A percentile compares a stretch with the other conserved stretches of the same genome.
phyloP scores from a whole-genome alignment of 352 stramenopile species.

The Peronospora tabacina region DNA sequence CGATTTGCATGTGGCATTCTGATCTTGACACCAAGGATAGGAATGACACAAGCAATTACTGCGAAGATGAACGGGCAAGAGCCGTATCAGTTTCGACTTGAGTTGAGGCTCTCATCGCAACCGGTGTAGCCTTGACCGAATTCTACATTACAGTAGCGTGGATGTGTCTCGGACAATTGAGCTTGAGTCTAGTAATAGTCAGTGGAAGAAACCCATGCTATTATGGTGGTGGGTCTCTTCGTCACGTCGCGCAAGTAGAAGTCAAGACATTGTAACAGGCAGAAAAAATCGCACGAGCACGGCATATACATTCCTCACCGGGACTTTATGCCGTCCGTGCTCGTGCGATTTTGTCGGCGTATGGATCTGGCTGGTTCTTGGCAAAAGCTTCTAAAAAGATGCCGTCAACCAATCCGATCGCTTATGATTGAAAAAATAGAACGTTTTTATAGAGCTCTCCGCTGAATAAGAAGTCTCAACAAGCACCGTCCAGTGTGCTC shows the following conservation, averaged over 20 bases:
- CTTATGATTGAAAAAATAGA: constrained; percentile 15
- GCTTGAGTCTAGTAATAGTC: background rate
- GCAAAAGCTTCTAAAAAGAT: constrained; percentile 16
- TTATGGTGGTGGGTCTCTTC: background rate
- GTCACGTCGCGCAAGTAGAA: background rate
- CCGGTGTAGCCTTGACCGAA: too few relatives aligned
- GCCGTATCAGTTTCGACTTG: constrained; percentile 13
- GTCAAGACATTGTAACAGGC: background rate
- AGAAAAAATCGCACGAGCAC: too few relatives aligned
- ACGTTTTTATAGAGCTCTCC: constrained; percentile 17
- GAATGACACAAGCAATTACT: background rate
- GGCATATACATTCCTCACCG: too few relatives aligned
- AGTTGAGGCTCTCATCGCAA: too few relatives aligned
- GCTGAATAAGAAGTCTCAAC: constrained; percentile 20
- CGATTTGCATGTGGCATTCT: background rate
- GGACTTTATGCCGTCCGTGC: too few relatives aligned
- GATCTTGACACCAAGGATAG: background rate
- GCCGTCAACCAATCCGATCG: constrained; percentile 10
- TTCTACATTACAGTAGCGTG: too few relatives aligned
- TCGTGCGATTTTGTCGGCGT: too few relatives aligned
- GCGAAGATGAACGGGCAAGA: constrained; percentile 1
- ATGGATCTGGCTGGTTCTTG: constrained; percentile 6
- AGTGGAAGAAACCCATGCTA: background rate
- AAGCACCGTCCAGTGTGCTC: constrained; percentile 8
- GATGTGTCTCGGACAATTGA: background rate